Evolutionary conservation across 1,284 basidiomycete species (phyloP), one percentile per base, ranked within the genome.

Genomic region (Afroboletus lepidellus): DNA sequence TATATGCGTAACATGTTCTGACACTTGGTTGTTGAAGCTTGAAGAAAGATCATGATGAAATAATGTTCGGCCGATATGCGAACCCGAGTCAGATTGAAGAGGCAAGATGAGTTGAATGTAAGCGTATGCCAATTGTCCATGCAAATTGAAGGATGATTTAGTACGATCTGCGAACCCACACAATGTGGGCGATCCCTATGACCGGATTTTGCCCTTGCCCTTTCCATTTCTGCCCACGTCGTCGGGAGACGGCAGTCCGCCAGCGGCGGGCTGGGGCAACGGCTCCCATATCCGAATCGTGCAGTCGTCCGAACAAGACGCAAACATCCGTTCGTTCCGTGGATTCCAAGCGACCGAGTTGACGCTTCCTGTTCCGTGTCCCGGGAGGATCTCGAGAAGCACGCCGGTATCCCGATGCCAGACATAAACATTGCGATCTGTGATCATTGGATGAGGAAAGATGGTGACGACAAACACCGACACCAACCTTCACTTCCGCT

Each of bases 291-390:
- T 85, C 54, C 90, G 85, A 64, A 96, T 83, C 4, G 87, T 90
- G 51, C 74, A 73, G 71, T 96, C 93, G 69, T 96, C 93, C 45
- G 91, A 92, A 70, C 92, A 94, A 36, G 89, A 91, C 25, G 96
- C 96, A 72, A 99, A 96, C 81, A 98, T 91, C 53, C 83, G 81
- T 60, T 86, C 80, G 57, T 91, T 85, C 55, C 77, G 78, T 23
- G 93, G 94, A 71, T 98, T 96, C 97, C 97, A 99, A 15, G 94
- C 90, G 11, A 99, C 94, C 18, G 89, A 87, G 69, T 98, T 99
- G 55, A 99, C 95, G 53, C 88, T 90, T 34, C 94, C 94, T 46
- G 72, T 70, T 15, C 85, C 87, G 63, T 99, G 97, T 0, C 95
- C 96, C 2, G 79, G 69, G 1, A 98, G 79, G 23, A 86, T 80